Conservation (phyloP, 1,139 yeast species). For the Kodamaea alishanica region DNA sequence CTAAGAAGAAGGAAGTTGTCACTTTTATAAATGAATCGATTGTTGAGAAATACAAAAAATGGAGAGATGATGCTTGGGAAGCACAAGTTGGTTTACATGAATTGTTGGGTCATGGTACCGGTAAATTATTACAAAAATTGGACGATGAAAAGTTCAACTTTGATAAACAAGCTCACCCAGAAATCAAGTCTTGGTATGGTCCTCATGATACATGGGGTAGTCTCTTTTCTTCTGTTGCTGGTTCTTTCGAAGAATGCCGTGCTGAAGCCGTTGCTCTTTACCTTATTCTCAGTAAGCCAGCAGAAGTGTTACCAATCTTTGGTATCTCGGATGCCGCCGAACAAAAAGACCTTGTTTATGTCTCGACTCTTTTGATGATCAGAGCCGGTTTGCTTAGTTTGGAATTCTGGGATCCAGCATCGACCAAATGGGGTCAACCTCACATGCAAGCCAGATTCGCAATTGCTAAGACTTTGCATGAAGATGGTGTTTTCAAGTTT, state of each 20-base stretch:
- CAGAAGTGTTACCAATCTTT: slow-evolving; percentile 63
- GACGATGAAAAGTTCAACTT: slow-evolving; percentile 67
- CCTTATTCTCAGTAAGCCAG: slow-evolving; percentile 60
- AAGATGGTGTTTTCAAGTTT: slow-evolving; percentile 63
- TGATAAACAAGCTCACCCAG: slow-evolving; percentile 60
- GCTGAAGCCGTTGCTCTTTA: slow-evolving; percentile 89
- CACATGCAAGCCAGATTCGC: slow-evolving; percentile 93
- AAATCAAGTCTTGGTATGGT: slow-evolving; percentile 64
- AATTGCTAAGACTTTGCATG: slow-evolving; percentile 68
- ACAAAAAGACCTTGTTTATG: slow-evolving; percentile 59
- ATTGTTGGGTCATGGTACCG: slow-evolving; percentile 88
- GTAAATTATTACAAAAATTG: slow-evolving; percentile 68
- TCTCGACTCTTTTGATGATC: slow-evolving; percentile 77
- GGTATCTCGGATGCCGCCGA: slow-evolving; percentile 57
- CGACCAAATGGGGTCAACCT: slow-evolving; percentile 90
- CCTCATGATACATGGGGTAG: slow-evolving; percentile 90
- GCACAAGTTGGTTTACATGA: slow-evolving; percentile 93
- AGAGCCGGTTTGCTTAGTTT: slow-evolving; percentile 80
- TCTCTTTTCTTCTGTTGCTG: slow-evolving; percentile 74
- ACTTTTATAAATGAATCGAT: slow-evolving; percentile 58
- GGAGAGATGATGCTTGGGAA: slow-evolving; percentile 81
- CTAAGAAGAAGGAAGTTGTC: slow-evolving; percentile 62
- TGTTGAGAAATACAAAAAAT: slow-evolving; percentile 58
- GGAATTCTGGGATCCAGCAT: slow-evolving; percentile 82
- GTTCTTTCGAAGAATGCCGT: slow-evolving; percentile 88